Evolutionary conservation across 371 early-diverging fungal species (phyloP).

Genomic region (Haplosporangium sp.): DNA sequence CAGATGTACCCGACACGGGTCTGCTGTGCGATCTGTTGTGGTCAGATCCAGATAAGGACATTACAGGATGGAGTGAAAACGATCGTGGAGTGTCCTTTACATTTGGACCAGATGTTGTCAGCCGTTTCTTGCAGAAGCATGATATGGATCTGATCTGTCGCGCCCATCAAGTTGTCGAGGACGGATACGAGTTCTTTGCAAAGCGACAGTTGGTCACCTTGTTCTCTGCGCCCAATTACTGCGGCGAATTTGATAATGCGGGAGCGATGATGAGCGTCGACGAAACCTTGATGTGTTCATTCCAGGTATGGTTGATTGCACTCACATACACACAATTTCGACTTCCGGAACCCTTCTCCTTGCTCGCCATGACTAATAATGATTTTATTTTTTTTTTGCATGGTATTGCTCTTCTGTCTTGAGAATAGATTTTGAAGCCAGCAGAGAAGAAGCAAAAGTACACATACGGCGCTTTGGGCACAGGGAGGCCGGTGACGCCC

Average conservation of each 20-base stretch:
- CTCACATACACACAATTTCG: too few relatives aligned
- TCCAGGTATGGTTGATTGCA: slow-evolving; percentile 65
- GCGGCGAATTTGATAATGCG: slow-evolving; percentile 96
- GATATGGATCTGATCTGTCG: slow-evolving; percentile 94
- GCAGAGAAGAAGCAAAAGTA: slow-evolving; percentile 81
- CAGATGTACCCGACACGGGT: slow-evolving; percentile 93
- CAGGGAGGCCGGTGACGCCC: slow-evolving; percentile 52
- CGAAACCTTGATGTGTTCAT: slow-evolving; percentile 91
- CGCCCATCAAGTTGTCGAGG: slow-evolving; percentile 97
- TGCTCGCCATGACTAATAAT: background rate
- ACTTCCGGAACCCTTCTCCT: background rate
- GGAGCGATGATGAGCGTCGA: slow-evolving; percentile 99
- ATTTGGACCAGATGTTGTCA: slow-evolving; percentile 90
- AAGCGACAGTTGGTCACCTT: slow-evolving; percentile 94
- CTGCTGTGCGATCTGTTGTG: slow-evolving; percentile 94
- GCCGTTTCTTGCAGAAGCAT: slow-evolving; percentile 90
- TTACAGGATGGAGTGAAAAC: slow-evolving; percentile 90
- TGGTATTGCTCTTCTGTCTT: background rate
- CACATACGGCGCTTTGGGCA: slow-evolving; percentile 70
- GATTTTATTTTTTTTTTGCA: slow-evolving; percentile 1
- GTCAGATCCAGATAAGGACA: slow-evolving; percentile 94
- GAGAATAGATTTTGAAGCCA: slow-evolving; percentile 41
- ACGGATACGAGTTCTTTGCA: slow-evolving; percentile 96
- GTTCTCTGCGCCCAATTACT: slow-evolving; percentile 97
- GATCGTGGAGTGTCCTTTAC: slow-evolving; percentile 94